Evolutionary conservation across 1,284 basidiomycete genomes (phyloP), one percentile per base, ranked within the genome.

Genomic region (Papiliotrema fonsecae): DNA sequence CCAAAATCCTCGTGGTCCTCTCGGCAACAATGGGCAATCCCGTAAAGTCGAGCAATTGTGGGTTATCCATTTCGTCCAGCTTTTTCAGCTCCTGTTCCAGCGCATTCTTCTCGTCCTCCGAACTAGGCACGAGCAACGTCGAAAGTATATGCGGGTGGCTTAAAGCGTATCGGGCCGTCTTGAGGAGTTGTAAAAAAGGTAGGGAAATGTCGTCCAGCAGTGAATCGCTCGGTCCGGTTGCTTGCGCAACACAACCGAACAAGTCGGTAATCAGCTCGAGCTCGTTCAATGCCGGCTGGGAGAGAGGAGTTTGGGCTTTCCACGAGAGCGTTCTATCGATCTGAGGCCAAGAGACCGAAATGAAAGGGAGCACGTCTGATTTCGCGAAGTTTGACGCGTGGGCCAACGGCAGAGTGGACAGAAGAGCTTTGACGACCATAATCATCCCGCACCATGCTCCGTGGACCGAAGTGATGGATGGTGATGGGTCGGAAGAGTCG

Each of bases 131-230:
- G 52, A 94, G 77, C 34, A 90, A 76, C 50, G 83, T 84, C 0
- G 84, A 81, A 19, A 96, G 79, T 58, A 89, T 85, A 60, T 90
- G 86, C 6, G 93, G 91, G 72, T 96, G 92, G 1, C 88, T 86
- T 45, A 94, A 77, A 0, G 89, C 87, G 60, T 92, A 91, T 65
- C 90, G 90, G 49, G 94, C 72, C 53, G 91, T 86, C 64, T 90
- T 88, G 0, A 97, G 76, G n/a, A 93, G 79, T 31, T 80, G 74
- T 18, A 92, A 75, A 0, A 83, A 82, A 49, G 81, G 81, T 2
- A 77, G 75, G 2, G 81, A 80, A 66, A 88, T 88, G 13, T 81
- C 81, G 0, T 78, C 77, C 31, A 91, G 75, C 2, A 88, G 47
- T 77, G 77, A 26, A 82, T 49, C 28, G 18, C 51, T 38, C 76